Percentiles rank a stretch among this genome's conserved stretches.
These are phyloP conservation scores for Eimeria necatrix DNA, from an alignment of 169 alveolate species.

Conservation along the genomic window DNA sequence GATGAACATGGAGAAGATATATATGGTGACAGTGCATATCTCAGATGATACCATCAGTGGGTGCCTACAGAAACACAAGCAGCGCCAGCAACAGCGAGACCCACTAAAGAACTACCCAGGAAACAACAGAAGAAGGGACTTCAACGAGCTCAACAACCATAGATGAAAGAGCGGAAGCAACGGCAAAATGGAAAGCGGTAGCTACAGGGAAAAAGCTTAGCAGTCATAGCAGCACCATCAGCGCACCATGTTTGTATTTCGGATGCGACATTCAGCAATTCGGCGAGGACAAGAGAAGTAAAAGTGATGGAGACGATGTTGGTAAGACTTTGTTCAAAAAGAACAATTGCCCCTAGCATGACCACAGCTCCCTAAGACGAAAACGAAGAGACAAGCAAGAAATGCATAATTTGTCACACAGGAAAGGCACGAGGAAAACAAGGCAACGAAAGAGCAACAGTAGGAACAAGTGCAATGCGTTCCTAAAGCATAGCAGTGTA, in stretches of 20 bases:
- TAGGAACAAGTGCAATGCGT: too few species aligned
- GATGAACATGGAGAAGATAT: constrained; percentile 91
- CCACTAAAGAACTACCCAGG: neutral
- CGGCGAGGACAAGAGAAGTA: constrained; percentile 96
- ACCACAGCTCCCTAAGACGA: constrained; percentile 95
- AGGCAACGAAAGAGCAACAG: neutral
- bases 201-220: neutral
- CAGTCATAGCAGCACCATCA: neutral
- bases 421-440: neutral
- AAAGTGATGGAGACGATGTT: constrained; percentile 97
- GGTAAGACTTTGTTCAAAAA: constrained; percentile 94
- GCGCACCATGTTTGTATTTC: constrained; percentile 94
- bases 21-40: constrained; percentile 89
- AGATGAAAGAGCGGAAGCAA: neutral
- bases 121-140: neutral
- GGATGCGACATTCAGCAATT: constrained; percentile 95
- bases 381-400: constrained; percentile 74
- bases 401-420: neutral
- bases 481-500: too few species aligned
- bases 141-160: neutral
- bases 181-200: neutral
- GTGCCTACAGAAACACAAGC: constrained; percentile 81
- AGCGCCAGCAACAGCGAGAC: constrained; percentile 83
- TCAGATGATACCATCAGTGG: constrained; percentile 90
- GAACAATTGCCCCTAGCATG: constrained; percentile 95